Evolutionary conservation across 2,329 filamentous ascomycete genomes (phyloP), one percentile per base, ranked within the genome.

Genomic region (Periconia sp.): DNA sequence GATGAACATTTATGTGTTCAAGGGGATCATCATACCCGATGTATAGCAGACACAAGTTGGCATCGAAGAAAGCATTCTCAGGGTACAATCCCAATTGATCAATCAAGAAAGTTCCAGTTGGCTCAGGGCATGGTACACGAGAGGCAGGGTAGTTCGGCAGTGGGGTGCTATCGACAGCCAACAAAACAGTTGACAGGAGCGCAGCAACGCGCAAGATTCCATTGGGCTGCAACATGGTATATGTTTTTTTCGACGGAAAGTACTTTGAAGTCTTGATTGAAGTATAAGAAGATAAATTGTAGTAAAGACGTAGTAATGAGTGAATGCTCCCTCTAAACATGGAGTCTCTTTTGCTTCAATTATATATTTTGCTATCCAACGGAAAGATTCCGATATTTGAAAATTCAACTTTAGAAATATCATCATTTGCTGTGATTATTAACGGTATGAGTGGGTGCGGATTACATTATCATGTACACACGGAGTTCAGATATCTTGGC

Each of bases 61-160:
- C 47, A 35, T 60, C 52, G 30, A 55, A 60, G 20, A 54, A 47
- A 15, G 47, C 52, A 33, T 60, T 60, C 35, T 60, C 55, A 14
- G 57, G 57, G 37, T 60, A 60, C 23, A 60, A 45, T 19, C 47
- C 31, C 10, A 43, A 51, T 48, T 52, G 37, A n/a, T 53, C 42
- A 42, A 58, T 49, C 2, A 15, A 45, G 23, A 60, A 54, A 23
- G 40, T 56, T 23, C 53, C 53, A 8, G 6, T 37, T n/a, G 15
- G 33, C 6, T 37, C 10, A 37, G 33, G 33, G 15, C 33, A 37
- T 6, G 33, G 15, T 13, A n/a, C 15, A 37, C 33, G 5, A 3
- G 33, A 13, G 3, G 41, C 17, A 18, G 17, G 17, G 14, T 18
- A 5, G 18, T 17, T 23, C 17, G 41, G 20, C 3, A 43, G 41